These are phyloP conservation scores for Boletus tylopilopsis DNA, from an alignment of 768 basidiomycete species.

Conservation along the genomic window DNA sequence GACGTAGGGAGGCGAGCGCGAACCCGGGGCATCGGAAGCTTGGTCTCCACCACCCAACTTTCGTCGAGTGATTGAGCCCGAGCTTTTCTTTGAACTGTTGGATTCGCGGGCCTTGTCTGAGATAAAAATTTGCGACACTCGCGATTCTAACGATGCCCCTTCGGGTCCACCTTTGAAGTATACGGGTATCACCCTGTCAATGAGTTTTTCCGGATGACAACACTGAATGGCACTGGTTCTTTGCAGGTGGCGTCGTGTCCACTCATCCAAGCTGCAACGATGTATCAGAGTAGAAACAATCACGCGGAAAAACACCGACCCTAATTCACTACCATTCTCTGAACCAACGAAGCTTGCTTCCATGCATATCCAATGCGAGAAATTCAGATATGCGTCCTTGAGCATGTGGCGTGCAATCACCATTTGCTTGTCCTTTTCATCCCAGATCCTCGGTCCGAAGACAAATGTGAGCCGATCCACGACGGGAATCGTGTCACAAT, in stretches of 20 bases:
- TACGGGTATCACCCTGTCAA: constrained; percentile 10
- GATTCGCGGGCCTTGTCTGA: no score
- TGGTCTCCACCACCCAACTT: no score
- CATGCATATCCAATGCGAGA: no score
- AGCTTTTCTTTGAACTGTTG: no score
- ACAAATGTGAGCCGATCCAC: constrained; percentile 11
- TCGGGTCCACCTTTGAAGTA: no score
- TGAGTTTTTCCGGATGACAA: constrained; percentile 1
- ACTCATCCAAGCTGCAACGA: not conserved
- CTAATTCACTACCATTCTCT: not conserved
- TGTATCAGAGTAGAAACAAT: not conserved
- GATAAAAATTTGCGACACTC: no score
- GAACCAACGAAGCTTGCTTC: constrained; percentile 4
- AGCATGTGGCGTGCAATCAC: not conserved
- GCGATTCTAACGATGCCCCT: no score
- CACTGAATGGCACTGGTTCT: constrained; percentile 18
- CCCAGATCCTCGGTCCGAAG: not conserved
- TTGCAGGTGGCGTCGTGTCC: constrained; percentile 11
- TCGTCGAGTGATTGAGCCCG: no score
- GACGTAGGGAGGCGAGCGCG: not conserved
- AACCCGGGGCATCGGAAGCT: no score
- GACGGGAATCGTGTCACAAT: constrained; percentile 11
- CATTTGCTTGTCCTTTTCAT: not conserved
- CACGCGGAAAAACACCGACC: no score
- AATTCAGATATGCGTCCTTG: constrained; percentile 5